Evolutionary conservation across 2,329 filamentous ascomycete genomes (phyloP), one percentile per base, ranked within the genome.

Genomic region (Cadophora malorum): DNA sequence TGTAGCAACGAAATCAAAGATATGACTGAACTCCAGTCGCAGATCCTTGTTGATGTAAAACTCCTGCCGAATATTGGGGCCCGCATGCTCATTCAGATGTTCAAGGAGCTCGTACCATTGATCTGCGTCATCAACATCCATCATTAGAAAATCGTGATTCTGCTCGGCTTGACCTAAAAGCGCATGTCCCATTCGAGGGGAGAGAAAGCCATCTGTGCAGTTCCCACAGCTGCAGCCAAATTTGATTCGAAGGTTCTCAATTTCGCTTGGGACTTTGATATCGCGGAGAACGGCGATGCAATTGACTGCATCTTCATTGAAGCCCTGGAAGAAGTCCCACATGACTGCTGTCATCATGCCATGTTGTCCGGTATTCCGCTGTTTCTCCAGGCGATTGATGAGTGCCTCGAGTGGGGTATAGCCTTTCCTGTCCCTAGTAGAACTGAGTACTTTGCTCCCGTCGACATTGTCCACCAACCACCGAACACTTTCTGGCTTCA

Each of bases 141-240:
- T 56, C 52, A 64, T 28, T 0, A 74, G 60, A 62, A 67, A 70
- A 66, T 79, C 74, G 65, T 75, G 69, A 19, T 45, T 63, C 7
- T 66, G 56, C 63, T 78, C 73, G 7, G 76, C 78, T 59, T 78
- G 70, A 64, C 49, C 73, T 4, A 73, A 19, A 23, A 81, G 73
- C 38, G 74, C 74, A 50, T 67, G 65, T n/a, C 68, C 76, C 78
- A 80, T 81, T 55, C 78, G 76, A 19, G 78, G 76, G 58, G 79
- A 81, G 47, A 81, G 63, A 70, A 81, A 79, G 2, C 79, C 79
- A 38, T 69, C 72, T 19, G 78, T 65, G 69, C 79, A 80, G 67
- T 77, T 64, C 33, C 79, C 78, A 69, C 79, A 81, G 38, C 77
- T 81, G 68, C 80, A 81, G 14, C 79, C 78, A 63, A 74, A 79